A percentile compares a stretch with the other conserved stretches of the same genome.
Conservation (phyloP, 495 filamentous ascomycete genomes). For the Podospora tetraspora region DNA sequence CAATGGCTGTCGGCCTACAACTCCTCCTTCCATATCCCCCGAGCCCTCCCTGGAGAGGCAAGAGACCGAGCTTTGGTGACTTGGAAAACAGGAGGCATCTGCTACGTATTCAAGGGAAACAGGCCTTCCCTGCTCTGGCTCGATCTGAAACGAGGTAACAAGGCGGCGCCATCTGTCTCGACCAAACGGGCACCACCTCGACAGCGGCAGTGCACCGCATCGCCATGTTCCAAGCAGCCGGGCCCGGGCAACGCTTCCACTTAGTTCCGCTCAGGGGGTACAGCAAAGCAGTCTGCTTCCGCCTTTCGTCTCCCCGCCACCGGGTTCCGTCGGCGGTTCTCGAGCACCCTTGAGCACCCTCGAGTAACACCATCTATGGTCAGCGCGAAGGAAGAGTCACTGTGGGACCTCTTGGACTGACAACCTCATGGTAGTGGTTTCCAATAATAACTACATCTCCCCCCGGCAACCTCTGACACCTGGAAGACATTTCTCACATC, state of each 20-base stretch:
- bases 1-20: background rate
- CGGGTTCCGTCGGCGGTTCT: background rate
- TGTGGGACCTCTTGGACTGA: background rate
- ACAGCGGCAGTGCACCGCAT: background rate
- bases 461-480: no score
- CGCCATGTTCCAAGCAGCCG: background rate
- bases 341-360: background rate
- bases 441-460: background rate
- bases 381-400: background rate
- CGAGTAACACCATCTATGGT: background rate
- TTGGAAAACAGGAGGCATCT: background rate
- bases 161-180: background rate
- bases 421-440: background rate
- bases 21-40: background rate
- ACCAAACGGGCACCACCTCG: background rate
- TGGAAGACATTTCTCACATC: no score
- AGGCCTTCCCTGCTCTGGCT: background rate
- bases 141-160: background rate
- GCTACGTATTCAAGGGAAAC: background rate
- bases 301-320: background rate
- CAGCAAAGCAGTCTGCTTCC: background rate
- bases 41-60: background rate
- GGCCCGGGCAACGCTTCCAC: background rate
- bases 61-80: background rate
- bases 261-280: background rate